Percentiles rank a stretch among this genome's conserved stretches.
These are phyloP conservation scores for Venustampulla echinocandica DNA, from an alignment of 495 filamentous ascomycete genomes.

Conservation along the genomic window DNA sequence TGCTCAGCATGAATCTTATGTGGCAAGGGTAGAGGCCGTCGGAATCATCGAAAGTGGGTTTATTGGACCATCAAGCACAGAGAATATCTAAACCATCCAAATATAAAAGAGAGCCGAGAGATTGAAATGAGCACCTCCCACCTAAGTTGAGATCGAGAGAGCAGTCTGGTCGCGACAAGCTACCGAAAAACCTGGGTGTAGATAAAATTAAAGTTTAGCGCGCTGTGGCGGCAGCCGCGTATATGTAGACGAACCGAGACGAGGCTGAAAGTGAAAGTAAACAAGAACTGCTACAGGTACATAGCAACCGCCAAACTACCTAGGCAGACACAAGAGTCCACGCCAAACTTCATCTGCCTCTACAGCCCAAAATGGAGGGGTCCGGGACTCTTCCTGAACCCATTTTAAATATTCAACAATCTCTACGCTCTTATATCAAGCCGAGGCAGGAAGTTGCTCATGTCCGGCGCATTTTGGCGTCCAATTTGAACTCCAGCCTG, in stretches of 20 bases:
- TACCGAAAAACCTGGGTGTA: neutral
- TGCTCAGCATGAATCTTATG: neutral
- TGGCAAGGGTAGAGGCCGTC: slow-evolving; percentile 5
- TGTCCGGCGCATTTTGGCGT: slow-evolving; percentile 33
- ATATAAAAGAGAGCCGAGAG: neutral
- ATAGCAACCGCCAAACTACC: neutral
- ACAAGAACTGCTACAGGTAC: neutral
- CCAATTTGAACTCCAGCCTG: slow-evolving; percentile 30
- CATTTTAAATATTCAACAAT: slow-evolving; percentile 5
- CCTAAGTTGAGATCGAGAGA: neutral
- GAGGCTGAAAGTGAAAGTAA: neutral
- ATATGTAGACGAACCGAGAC: neutral
- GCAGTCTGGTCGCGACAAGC: neutral
- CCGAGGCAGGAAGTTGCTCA: slow-evolving; percentile 34
- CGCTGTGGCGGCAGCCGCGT: neutral
- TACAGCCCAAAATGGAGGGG: slow-evolving; percentile 6
- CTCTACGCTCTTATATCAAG: slow-evolving; percentile 29
- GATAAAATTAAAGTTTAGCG: slow-evolving; percentile 2
- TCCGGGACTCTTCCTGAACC: slow-evolving; percentile 5
- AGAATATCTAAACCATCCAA: neutral
- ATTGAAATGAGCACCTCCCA: neutral
- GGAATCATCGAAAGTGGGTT: neutral
- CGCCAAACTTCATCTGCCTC: neutral
- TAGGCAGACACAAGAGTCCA: neutral
- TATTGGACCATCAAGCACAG: slow-evolving; percentile 3